A percentile compares a stretch with the other conserved stretches of the same genome.
Conservation (phyloP, 805 yeast species). For the Metschnikowia colocasiae region DNA sequence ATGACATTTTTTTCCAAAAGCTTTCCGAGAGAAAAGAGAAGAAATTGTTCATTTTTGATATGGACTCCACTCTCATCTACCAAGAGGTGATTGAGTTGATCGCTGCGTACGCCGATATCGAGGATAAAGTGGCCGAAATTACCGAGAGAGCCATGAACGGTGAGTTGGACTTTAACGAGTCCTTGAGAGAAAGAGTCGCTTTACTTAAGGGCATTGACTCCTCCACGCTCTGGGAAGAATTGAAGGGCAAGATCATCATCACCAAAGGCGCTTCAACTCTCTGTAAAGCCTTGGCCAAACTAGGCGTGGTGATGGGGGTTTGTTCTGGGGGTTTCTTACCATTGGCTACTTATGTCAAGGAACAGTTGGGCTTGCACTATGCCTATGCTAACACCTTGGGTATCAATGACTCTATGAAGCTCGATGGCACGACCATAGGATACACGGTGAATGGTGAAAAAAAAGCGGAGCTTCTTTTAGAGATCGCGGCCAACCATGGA, state of each 20-base stretch:
- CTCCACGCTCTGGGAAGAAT: constrained; percentile 68
- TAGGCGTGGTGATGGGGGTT: constrained; percentile 75
- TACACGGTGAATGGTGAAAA: constrained; percentile 80
- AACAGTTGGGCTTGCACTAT: constrained; percentile 68
- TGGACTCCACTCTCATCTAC: constrained; percentile 95
- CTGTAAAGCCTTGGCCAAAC: constrained; percentile 53
- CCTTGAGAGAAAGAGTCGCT: constrained; percentile 68
- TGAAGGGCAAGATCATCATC: constrained; percentile 62
- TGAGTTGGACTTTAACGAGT: constrained; percentile 84
- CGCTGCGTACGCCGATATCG: constrained; percentile 91
- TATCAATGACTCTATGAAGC: constrained; percentile 40
- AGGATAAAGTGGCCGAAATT: constrained; percentile 78
- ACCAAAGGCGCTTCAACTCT: constrained; percentile 87
- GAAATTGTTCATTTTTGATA: constrained; percentile 82
- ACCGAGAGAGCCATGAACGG: constrained; percentile 97
- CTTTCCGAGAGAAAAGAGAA: constrained; percentile 27
- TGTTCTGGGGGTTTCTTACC: constrained; percentile 94
- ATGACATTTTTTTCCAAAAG: constrained; percentile 35
- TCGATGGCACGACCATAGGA: constrained; percentile 78
- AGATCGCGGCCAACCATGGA: constrained; percentile 54
- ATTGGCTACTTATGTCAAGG: constrained; percentile 72
- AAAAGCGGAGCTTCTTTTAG: constrained; percentile 69
- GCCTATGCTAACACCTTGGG: constrained; percentile 79
- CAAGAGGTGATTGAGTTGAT: constrained; percentile 96
- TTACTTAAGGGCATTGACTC: constrained; percentile 82